phyloP scores from a whole-genome alignment of 176 grass and related monocot species.

The Juncus inflexus region DNA sequence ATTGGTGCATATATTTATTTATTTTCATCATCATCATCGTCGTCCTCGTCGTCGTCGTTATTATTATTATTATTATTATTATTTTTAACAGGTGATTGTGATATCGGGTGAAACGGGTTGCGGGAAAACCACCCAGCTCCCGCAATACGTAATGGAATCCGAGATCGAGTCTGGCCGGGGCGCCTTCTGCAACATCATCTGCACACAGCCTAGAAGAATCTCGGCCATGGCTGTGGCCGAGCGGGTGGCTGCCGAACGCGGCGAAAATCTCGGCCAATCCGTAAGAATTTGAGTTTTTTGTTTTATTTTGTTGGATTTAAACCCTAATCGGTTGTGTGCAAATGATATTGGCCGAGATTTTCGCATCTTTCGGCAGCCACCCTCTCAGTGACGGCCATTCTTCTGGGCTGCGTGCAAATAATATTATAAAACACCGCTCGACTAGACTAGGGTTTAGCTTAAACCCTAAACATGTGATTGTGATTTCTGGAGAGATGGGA shows the following conservation, averaged over 20 bases:
- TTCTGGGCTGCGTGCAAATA: constrained; percentile 73
- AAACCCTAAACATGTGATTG: background rate
- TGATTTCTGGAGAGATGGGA: no score
- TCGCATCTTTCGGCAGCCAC: constrained; percentile 80
- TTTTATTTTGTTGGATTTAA: background rate
- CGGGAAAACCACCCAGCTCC: no score
- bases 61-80: constrained; percentile 5
- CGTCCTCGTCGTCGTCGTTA: no score
- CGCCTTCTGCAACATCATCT: constrained; percentile 84
- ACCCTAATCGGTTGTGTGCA: background rate
- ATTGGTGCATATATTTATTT: no score
- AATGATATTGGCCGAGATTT: constrained; percentile 40
- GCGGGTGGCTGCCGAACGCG: constrained; percentile 78
- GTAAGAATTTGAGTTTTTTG: background rate
- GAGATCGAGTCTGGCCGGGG: constrained; percentile 43
- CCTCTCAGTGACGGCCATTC: constrained; percentile 86
- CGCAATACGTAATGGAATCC: no score
- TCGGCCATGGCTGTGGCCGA: constrained; percentile 89
- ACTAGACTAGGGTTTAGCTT: background rate
- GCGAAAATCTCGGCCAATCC: constrained; percentile 81
- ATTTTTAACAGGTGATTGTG: background rate
- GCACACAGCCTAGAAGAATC: constrained; percentile 78
- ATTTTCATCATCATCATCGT: no score
- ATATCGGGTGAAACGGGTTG: no score
- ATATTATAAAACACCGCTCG: constrained; percentile 75